Percentiles rank a stretch among this genome's conserved stretches.
These are phyloP conservation scores for Colletotrichum higginsianum DNA, from an alignment of 2,329 filamentous ascomycete species.

Conservation along the genomic window DNA sequence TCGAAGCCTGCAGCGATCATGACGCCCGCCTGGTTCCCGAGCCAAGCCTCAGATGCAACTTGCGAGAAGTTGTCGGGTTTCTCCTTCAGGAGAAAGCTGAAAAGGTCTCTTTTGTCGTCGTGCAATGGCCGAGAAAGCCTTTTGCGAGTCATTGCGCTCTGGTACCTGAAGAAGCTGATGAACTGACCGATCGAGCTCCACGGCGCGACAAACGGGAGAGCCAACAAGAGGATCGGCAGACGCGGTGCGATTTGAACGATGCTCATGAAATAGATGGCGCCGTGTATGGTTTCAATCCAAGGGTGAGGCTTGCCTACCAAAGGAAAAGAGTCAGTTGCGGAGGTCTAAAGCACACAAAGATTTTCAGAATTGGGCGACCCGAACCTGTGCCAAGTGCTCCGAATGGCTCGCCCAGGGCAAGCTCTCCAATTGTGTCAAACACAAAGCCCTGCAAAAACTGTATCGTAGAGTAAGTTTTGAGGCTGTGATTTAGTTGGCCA, in stretches of 20 bases:
- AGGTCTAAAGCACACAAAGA: too few relatives aligned
- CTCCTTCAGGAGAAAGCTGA: conserved; percentile 12
- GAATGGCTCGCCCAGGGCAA: conserved; percentile 11
- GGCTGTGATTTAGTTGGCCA: too few relatives aligned
- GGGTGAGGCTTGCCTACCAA: not conserved
- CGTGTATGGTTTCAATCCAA: conserved; percentile 16
- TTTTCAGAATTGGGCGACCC: not conserved
- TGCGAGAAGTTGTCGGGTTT: conserved; percentile 14
- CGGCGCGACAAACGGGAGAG: conserved; percentile 4
- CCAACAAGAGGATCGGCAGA: conserved; percentile 3
- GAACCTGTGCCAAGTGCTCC: conserved; percentile 6
- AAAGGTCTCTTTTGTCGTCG: not conserved
- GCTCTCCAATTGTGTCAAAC: conserved; percentile 12
- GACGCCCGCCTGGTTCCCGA: conserved; percentile 11
- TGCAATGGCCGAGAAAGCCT: not conserved
- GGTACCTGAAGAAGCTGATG: conserved; percentile 15
- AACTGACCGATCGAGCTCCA: conserved; percentile 11
- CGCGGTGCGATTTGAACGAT: conserved; percentile 17
- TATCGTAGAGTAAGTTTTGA: not conserved
- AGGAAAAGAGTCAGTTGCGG: too few relatives aligned
- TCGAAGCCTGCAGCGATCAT: conserved; percentile 15
- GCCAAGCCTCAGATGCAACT: conserved; percentile 11
- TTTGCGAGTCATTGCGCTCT: conserved; percentile 4
- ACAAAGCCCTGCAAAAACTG: conserved; percentile 3
- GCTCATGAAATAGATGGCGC: conserved; percentile 19